These are phyloP conservation scores for Fusarium pseudoanthophilum DNA, from an alignment of 2,329 filamentous ascomycete species.

Conservation along the genomic window DNA sequence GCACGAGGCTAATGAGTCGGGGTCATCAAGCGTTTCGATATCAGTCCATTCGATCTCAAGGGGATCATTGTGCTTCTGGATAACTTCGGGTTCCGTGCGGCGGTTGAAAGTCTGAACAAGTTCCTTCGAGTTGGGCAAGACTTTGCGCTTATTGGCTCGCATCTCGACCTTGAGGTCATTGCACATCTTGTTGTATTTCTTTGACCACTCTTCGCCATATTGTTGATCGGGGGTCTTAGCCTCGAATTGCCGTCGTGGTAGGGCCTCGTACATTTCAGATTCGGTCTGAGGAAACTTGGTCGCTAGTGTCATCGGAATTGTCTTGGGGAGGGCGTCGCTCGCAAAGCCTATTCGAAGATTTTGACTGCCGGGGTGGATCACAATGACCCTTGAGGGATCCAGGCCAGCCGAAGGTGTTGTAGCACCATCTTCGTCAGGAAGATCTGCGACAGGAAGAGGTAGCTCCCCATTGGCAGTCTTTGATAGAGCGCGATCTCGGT, in stretches of 20 bases:
- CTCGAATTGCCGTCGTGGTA: conserved; percentile 77
- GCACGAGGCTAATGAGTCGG: conserved; percentile 68
- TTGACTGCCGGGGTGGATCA: conserved; percentile 95
- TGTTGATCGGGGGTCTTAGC: conserved; percentile 76
- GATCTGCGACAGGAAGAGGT: conserved; percentile 68
- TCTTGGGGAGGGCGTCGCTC: conserved; percentile 95
- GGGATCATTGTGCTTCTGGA: conserved; percentile 94
- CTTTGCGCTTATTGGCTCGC: conserved; percentile 92
- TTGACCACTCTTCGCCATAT: conserved; percentile 84
- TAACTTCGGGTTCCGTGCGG: conserved; percentile 83
- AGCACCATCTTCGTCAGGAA: conserved; percentile 67
- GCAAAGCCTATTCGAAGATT: conserved; percentile 94
- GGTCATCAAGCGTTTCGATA: conserved; percentile 72
- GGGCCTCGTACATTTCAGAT: conserved; percentile 81
- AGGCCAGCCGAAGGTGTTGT: conserved; percentile 68
- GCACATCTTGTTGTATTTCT: conserved; percentile 83
- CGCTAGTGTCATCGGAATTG: conserved; percentile 91
- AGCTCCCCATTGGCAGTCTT: conserved; percentile 76
- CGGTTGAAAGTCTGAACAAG: conserved; percentile 95
- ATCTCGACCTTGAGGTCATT: conserved; percentile 89
- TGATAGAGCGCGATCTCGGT: conserved; percentile 85
- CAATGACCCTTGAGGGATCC: conserved; percentile 89
- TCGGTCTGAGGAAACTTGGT: conserved; percentile 82
- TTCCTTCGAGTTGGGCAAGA: conserved; percentile 97
- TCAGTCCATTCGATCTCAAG: conserved; percentile 97